A percentile compares a stretch with the other conserved stretches of the same genome.
Conservation (phyloP, 2,329 filamentous ascomycete genomes). For the Ceratocystis harringtonii region DNA sequence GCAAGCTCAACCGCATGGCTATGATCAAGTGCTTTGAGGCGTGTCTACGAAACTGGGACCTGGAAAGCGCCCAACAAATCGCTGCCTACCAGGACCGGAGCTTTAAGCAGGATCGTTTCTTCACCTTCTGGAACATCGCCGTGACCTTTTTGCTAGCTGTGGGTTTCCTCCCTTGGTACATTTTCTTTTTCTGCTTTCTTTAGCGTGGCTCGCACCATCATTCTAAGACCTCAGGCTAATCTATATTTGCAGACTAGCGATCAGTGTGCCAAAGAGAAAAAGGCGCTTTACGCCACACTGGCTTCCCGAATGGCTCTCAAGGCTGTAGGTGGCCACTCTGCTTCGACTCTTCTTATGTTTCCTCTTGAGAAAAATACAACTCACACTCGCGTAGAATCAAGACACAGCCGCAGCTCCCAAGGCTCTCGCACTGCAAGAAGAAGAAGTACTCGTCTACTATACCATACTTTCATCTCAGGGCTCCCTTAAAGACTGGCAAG, state of each 20-base stretch:
- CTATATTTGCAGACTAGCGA: conserved; percentile 27
- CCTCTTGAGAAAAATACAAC: not conserved
- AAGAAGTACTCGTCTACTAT: conserved; percentile 37
- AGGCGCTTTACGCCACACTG: conserved; percentile 36
- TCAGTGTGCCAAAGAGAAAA: conserved; percentile 34
- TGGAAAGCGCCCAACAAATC: conserved; percentile 29
- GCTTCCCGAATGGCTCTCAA: conserved; percentile 23
- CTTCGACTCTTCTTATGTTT: not conserved
- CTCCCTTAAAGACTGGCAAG: conserved; percentile 28
- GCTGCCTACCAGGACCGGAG: conserved; percentile 38
- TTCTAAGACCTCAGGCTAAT: not conserved
- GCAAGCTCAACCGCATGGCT: conserved; percentile 38
- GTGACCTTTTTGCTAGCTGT: conserved; percentile 40
- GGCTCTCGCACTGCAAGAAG: conserved; percentile 24
- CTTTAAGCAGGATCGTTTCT: conserved; percentile 33
- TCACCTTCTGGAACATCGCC: conserved; percentile 41
- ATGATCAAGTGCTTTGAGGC: conserved; percentile 35
- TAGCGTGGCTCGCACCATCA: not conserved
- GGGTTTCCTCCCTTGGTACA: conserved; percentile 19
- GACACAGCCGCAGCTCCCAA: conserved; percentile 9
- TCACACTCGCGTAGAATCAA: conserved; percentile 8
- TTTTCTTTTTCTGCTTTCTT: not conserved
- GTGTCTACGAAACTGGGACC: conserved; percentile 40
- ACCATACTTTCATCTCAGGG: conserved; percentile 32
- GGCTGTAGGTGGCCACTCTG: conserved; percentile 4